Base-by-base conservation (phyloP, 2,329 filamentous ascomycete species). In the Allantophomopsis lycopodina region DNA sequence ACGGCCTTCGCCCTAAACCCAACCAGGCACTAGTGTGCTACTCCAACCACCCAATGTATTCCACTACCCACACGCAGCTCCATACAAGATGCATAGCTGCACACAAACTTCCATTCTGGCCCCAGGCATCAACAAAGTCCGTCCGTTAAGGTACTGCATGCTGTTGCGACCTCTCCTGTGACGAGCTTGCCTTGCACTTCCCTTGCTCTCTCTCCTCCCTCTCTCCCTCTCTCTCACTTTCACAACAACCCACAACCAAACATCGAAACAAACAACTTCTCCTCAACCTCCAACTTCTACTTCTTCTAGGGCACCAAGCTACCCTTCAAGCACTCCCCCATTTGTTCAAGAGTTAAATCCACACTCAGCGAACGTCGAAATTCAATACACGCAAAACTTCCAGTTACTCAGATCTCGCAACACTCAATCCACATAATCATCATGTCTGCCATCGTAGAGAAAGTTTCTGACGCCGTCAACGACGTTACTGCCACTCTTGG, bases 401-500 rank as follows among this genome's bases (percentile, higher is more conserved):
- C 65, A 63, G 62, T 65, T 63, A 61, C 62, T 62, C 60, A 52
- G 51, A 55, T 51, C 52, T 50, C 61, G 58, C 50, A 50, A 55
- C 51, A 59, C 48, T 44, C 59, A 59, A 48, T 46, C 58, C 23
- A 28, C 23, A 28, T 55, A 61, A 58, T 66, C 68, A 85, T 67
- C 65, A 96, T 96, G 89, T 94, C 88, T 83, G 70, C 74, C 71
- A 61, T 68, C 63, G 73, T 74, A 69, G 81, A 85, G 65, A 79
- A 82, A 64, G 68, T 76, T 64, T 61, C 68, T 61, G 67, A 76
- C 57, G 53, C 64, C 69, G 76, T 85, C 71, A 80, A 83, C 67
- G 79, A 83, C 73, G 75, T 82, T 73, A 79, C 82, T 69, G 54
- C 55, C 50, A 69, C 69, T 71, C 64, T 82, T 72, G 73, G 76